Evolutionary conservation across 257 asterid genomes (phyloP).

Genomic region (Marsdenia floribunda): DNA sequence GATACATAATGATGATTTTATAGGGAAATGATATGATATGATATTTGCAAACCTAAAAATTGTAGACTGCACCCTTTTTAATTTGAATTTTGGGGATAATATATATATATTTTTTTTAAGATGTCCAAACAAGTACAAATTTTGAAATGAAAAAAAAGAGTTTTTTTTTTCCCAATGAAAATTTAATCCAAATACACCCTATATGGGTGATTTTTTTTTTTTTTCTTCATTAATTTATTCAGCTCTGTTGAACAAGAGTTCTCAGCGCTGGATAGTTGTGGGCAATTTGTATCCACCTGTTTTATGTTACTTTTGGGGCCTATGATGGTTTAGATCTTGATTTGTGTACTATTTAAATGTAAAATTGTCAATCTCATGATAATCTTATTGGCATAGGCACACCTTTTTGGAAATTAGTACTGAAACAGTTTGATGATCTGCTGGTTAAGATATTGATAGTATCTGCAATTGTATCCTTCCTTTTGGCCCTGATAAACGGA

Average conservation of each 20-base stretch:
- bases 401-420: conserved; percentile 89
- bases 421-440: conserved; percentile 97
- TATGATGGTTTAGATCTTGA: conserved; percentile 3
- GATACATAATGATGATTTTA: too few relatives aligned
- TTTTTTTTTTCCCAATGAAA: too few relatives aligned
- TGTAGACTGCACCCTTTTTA: too few relatives aligned
- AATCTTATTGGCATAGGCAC: conserved; percentile 48
- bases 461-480: conserved; percentile 84
- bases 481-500: conserved; percentile 90
- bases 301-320: background rate
- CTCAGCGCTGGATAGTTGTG: background rate
- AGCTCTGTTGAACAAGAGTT: background rate
- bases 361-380: background rate
- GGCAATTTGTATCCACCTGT: background rate
- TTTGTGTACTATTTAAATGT: background rate
- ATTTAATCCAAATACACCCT: too few relatives aligned
- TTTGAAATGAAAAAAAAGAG: too few relatives aligned
- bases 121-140: too few relatives aligned
- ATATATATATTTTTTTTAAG: too few relatives aligned
- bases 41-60: too few relatives aligned
- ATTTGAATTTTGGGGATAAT: too few relatives aligned
- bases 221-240: background rate
- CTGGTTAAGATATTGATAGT: conserved; percentile 94
- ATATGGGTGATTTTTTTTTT: too few relatives aligned
- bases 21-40: too few relatives aligned